Evolutionary conservation across 129 eudicot species (phyloP).

Genomic region (Lactuca sativa): DNA sequence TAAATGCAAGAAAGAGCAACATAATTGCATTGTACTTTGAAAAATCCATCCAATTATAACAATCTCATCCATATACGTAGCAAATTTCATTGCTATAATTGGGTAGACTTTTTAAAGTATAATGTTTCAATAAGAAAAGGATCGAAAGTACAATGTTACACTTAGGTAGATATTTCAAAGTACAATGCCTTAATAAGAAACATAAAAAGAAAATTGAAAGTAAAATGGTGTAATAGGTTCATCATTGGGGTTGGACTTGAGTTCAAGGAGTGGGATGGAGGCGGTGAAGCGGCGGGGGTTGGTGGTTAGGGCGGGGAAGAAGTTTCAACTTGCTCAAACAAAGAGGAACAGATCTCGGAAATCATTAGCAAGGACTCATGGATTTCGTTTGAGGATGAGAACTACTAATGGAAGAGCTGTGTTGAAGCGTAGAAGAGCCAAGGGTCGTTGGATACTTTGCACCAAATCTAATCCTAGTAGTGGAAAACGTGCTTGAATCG

Average conservation of each 20-base stretch:
- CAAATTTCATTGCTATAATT: too few relatives aligned
- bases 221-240: constrained; percentile 43
- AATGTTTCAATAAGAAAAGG: too few relatives aligned
- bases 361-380: constrained; percentile 90
- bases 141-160: too few relatives aligned
- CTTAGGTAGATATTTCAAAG: too few relatives aligned
- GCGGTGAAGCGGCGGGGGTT: constrained; percentile 48
- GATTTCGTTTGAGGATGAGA: constrained; percentile 85
- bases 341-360: constrained; percentile 92
- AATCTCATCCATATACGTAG: too few relatives aligned
- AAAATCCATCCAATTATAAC: too few relatives aligned
- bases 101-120: too few relatives aligned
- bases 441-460: constrained; percentile 84
- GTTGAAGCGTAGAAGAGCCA: constrained; percentile 79
- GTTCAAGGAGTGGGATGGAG: constrained; percentile 28
- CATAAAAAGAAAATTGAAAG: neutral
- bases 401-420: constrained; percentile 87
- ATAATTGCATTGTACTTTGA: too few relatives aligned
- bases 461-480: constrained; percentile 76
- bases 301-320: constrained; percentile 76
- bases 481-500: constrained; percentile 61
- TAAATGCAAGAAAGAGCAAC: too few relatives aligned
- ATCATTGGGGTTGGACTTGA: constrained; percentile 60
- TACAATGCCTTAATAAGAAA: too few relatives aligned
- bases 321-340: constrained; percentile 75